A percentile compares a stretch with the other conserved stretches of the same genome.
phyloP scores from a whole-genome alignment of 2,329 filamentous ascomycete genomes.

The Lanzia echinophila region DNA sequence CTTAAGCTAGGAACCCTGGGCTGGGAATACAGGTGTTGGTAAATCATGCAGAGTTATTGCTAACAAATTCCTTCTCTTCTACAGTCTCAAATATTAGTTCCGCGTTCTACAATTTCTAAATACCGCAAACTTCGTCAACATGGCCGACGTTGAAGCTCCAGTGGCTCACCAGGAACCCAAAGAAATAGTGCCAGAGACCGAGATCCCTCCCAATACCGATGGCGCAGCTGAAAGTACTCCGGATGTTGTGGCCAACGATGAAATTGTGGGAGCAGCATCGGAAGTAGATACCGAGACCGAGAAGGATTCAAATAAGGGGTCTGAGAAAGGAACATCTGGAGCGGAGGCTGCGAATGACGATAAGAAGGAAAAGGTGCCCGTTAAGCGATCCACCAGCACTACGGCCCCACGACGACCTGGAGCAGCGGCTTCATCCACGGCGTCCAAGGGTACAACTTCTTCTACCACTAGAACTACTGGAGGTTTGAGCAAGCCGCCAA shows the following conservation, averaged over 20 bases:
- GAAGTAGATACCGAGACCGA: conserved; percentile 27
- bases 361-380: conserved; percentile 29
- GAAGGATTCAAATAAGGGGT: conserved; percentile 23
- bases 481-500: conserved; percentile 31
- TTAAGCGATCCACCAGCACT: conserved; percentile 21
- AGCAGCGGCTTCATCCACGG: conserved; percentile 21
- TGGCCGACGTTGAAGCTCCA: conserved; percentile 9
- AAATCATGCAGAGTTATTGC: conserved; percentile 5
- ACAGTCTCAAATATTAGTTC: conserved; percentile 7
- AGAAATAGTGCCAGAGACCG: neutral
- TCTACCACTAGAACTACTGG: conserved; percentile 20
- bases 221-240: neutral
- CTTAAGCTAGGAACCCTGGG: neutral
- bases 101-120: conserved; percentile 3
- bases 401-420: conserved; percentile 24
- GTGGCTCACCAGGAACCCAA: neutral
- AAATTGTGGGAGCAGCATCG: conserved; percentile 21
- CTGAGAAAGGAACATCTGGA: conserved; percentile 20
- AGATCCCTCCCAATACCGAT: conserved; percentile 2
- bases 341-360: conserved; percentile 23
- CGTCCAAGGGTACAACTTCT: conserved; percentile 24
- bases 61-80: conserved; percentile 1
- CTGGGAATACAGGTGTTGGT: neutral
- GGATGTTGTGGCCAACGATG: conserved; percentile 15
- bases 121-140: conserved; percentile 3